Base-by-base conservation (phyloP, 1,139 yeast genomes). In the Suhomyces chickasaworum region DNA sequence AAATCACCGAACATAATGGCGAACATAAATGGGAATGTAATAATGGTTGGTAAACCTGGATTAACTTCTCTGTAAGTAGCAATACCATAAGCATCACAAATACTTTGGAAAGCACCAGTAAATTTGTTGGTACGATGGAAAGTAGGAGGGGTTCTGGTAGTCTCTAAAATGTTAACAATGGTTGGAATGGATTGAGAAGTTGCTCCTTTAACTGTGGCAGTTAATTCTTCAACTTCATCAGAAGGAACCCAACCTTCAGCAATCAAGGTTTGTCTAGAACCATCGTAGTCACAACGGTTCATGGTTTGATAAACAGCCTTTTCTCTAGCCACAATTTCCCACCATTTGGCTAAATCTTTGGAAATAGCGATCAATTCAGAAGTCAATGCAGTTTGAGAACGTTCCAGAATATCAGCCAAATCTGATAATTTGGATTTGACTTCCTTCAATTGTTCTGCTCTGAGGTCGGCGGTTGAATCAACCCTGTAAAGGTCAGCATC, bases 1-100 rank as follows among this genome's bases (percentile, higher is more conserved):
- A 85, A 66, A 68, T 86, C 95, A 75, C 95, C 95, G 71, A 86
- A 86, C 95, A 86, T 86, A 55, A 86, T 82, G 30, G 95, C 91
- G 68, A 86, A 86, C 89, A 86, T 84, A 60, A 86, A 86, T 32
- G 95, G 95, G 72, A 86, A 86, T 2, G 95, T 86, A 21, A 86
- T 82, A 46, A 84, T 77, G 2, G 95, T 86, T 23, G 95, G 86
- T 53, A 86, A 73, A 51, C 91, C 95, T 1, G 95, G 89, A 61
- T 86, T 86, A 22, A 86, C 86, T 65, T 86, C 95, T 53, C 86
- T 78, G 61, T 86, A 86, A 15, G 85, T 75, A 5, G 93, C 89
- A 51, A 84, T 75, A 60, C 93, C 95, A 63, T 86, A 86, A 7
- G 93, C 88, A 64, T 86, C 93, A 65, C 86, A 83, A 65, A 86